A percentile compares a stretch with the other conserved stretches of the same genome.
Conservation (phyloP, 2,329 filamentous ascomycete species). For the Aspergillus amoenus region DNA sequence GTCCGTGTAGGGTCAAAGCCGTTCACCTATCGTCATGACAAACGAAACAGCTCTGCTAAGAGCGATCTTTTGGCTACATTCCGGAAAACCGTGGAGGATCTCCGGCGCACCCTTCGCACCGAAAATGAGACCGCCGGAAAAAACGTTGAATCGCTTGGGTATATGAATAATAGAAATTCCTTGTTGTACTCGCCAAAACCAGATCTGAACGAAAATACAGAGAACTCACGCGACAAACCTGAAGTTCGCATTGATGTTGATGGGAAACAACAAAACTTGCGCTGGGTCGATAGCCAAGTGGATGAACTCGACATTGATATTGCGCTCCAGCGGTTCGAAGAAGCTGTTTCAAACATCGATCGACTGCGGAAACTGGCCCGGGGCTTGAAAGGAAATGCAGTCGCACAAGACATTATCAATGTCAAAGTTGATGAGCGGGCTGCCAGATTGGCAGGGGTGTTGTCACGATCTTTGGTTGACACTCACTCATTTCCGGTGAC, state of each 20-base stretch:
- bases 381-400: slow-evolving; percentile 77
- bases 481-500: slow-evolving; percentile 74
- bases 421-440: slow-evolving; percentile 88
- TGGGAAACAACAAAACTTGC: slow-evolving; percentile 91
- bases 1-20: slow-evolving; percentile 86
- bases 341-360: slow-evolving; percentile 79
- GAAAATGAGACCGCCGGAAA: slow-evolving; percentile 87
- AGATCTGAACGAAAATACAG: slow-evolving; percentile 74
- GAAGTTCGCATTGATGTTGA: slow-evolving; percentile 90
- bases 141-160: slow-evolving; percentile 79
- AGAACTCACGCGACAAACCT: slow-evolving; percentile 69
- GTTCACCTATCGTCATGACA: slow-evolving; percentile 91
- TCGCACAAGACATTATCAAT: slow-evolving; percentile 88
- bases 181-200: slow-evolving; percentile 67
- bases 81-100: slow-evolving; percentile 86
- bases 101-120: slow-evolving; percentile 79
- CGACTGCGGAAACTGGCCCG: slow-evolving; percentile 77
- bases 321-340: slow-evolving; percentile 83
- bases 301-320: slow-evolving; percentile 96
- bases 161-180: slow-evolving; percentile 76
- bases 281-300: slow-evolving; percentile 93
- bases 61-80: slow-evolving; percentile 80
- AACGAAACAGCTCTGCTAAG: slow-evolving; percentile 76
- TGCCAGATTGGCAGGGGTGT: slow-evolving; percentile 69
- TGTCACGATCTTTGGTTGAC: slow-evolving; percentile 75